Conservation (phyloP, 768 basidiomycete species). For the Tricholoma matsutake region DNA sequence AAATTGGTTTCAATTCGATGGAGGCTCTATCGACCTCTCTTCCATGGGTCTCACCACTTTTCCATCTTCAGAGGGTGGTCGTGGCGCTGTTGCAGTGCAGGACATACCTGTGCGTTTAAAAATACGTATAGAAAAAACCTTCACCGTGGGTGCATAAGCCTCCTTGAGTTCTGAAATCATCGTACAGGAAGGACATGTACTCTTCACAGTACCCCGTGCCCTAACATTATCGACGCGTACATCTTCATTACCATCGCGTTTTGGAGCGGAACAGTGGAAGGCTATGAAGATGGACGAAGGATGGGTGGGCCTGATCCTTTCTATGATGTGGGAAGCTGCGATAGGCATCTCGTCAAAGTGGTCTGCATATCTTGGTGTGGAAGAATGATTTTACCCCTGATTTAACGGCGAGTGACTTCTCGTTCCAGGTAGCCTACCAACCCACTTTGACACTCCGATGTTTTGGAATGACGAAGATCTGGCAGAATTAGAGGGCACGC, state of each 20-base stretch:
- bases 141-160: neutral
- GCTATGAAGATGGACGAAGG: conserved; percentile 55
- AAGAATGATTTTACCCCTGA: neutral
- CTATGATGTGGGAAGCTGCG: conserved; percentile 93
- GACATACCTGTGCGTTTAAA: conserved; percentile 60
- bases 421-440: conserved; percentile 60
- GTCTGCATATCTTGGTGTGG: conserved; percentile 68
- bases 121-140: neutral
- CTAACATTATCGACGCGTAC: conserved; percentile 80
- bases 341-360: conserved; percentile 61
- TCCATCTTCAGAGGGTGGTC: conserved; percentile 53
- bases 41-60: conserved; percentile 46
- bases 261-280: conserved; percentile 69
- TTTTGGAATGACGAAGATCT: conserved; percentile 84
- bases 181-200: conserved; percentile 61
- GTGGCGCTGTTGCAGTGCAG: conserved; percentile 69
- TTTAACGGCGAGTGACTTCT: neutral
- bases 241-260: conserved; percentile 54
- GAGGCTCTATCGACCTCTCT: conserved; percentile 47
- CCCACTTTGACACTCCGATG: conserved; percentile 84
- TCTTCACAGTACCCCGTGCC: conserved; percentile 81
- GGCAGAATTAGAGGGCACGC: conserved; percentile 73
- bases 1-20: conserved; percentile 55
- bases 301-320: conserved; percentile 88
- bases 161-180: neutral